Conservation (phyloP, 768 basidiomycete species). For the Amanita jacksonii region DNA sequence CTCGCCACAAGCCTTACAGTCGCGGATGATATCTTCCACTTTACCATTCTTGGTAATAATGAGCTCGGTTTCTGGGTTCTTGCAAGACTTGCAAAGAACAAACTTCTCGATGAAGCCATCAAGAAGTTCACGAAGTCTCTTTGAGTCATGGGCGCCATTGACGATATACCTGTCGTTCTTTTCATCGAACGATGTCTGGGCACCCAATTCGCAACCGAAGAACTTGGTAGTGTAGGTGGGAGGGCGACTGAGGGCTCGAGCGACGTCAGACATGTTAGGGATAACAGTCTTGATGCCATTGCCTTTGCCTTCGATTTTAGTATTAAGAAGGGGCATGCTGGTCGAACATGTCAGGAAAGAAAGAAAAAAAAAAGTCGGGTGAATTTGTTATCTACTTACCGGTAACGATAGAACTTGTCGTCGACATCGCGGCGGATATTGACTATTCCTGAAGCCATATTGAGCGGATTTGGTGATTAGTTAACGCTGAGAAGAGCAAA, state of each 20-base stretch:
- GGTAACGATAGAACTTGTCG: slow-evolving; percentile 95
- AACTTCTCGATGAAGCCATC: slow-evolving; percentile 98
- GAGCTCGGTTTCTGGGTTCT: slow-evolving; percentile 98
- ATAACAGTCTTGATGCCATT: slow-evolving; percentile 99
- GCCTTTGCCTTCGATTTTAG: slow-evolving; percentile 98
- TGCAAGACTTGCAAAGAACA: slow-evolving; percentile 94
- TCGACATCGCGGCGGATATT: slow-evolving; percentile 95
- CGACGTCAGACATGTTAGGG: slow-evolving; percentile 97
- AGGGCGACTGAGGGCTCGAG: slow-evolving; percentile 89
- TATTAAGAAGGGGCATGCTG: slow-evolving; percentile 91
- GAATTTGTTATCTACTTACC: too few relatives aligned
- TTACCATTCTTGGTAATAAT: slow-evolving; percentile 77
- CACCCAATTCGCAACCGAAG: slow-evolving; percentile 97
- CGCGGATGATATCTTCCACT: slow-evolving; percentile 80
- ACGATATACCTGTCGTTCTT: slow-evolving; percentile 98
- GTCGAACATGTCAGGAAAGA: background rate
- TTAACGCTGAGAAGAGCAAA: slow-evolving; percentile 43
- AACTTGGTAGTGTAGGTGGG: slow-evolving; percentile 98
- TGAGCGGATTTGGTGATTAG: slow-evolving; percentile 40
- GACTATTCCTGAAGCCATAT: slow-evolving; percentile 80
- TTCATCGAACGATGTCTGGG: slow-evolving; percentile 93
- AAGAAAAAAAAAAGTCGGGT: too few relatives aligned
- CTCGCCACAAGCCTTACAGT: slow-evolving; percentile 98
- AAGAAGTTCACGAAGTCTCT: slow-evolving; percentile 88
- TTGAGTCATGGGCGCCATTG: slow-evolving; percentile 91